Base-by-base conservation (phyloP, 2,329 filamentous ascomycete genomes). In the Helotiales sp. region DNA sequence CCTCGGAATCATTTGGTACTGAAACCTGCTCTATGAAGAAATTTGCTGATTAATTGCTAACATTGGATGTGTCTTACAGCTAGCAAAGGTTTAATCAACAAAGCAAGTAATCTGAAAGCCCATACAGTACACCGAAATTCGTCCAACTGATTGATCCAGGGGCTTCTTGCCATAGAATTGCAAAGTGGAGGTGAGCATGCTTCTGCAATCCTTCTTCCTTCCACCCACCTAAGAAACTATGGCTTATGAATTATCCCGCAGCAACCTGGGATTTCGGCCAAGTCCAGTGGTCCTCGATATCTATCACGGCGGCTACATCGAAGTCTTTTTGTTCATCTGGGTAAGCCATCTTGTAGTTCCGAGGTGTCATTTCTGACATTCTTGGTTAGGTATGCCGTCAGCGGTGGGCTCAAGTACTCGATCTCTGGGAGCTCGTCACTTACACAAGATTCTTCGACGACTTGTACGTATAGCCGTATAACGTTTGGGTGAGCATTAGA, bases 201-300 rank as follows among this genome's bases (percentile, higher is more conserved):
- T n/a, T n/a, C n/a, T n/a, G n/a, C n/a, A n/a, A n/a, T 3, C 34
- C 34, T 40, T 7, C 3, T 3, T 11, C 34, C 34, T 40, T 13
- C 7, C 34, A 11, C 34, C 15, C 15, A 3, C 6, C 11, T 40
- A 3, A 13, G 6, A 40, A 6, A 40, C 34, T 15, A n/a, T 40
- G 3, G 26, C 49, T 52, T 13, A 52, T n/a, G 0, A 4, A 11
- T 22, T 22, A 2, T 6, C 2, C 11, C 15, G 10, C 11, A 55
- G 71, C 60, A 43, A 32, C 55, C 8, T 73, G 71, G 72, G 69
- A 72, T 40, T 72, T 73, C 50, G 72, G 72, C 20, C 59, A 64
- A 63, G 65, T 74, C 10, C 32, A 62, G 45, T 72, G 68, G 69
- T 63, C 60, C 6, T 65, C 65, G 50, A 63, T 72, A 7, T 63